A percentile compares a stretch with the other conserved stretches of the same genome.
These are phyloP conservation scores for Colletotrichum sansevieriae DNA, from an alignment of 2,329 filamentous ascomycete species.

Conservation along the genomic window DNA sequence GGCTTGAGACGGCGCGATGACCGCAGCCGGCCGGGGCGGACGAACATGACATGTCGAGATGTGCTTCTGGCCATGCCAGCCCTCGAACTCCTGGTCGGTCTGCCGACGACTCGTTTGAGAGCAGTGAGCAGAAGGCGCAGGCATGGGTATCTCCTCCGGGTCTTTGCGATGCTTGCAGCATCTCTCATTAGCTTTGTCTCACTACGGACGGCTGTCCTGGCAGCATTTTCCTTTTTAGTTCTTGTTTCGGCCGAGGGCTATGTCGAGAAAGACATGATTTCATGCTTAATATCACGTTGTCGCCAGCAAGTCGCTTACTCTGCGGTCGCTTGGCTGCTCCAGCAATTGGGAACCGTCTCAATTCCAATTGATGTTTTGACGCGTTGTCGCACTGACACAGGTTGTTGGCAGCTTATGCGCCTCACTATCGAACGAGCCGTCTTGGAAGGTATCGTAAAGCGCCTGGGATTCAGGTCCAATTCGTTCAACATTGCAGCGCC, in stretches of 20 bases:
- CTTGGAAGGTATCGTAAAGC: conserved; percentile 13
- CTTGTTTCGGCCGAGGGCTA: conserved; percentile 9
- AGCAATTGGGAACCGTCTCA: background rate
- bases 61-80: too few relatives aligned
- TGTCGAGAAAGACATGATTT: conserved; percentile 1
- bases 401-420: conserved; percentile 8
- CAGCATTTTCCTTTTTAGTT: background rate
- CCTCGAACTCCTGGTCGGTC: too few relatives aligned
- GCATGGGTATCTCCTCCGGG: conserved; percentile 14
- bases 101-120: too few relatives aligned
- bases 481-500: conserved; percentile 2
- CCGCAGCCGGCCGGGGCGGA: conserved; percentile 2
- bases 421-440: conserved; percentile 11
- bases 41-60: background rate
- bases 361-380: conserved; percentile 9
- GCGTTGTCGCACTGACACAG: conserved; percentile 22
- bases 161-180: conserved; percentile 15
- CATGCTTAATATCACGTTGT: background rate
- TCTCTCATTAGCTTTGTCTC: conserved; percentile 10
- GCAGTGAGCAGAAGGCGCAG: background rate
- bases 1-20: background rate
- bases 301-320: background rate
- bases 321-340: background rate
- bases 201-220: conserved; percentile 5
- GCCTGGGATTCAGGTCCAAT: background rate